Evolutionary conservation across 163 green algal genomes (phyloP), one percentile per base, ranked within the genome.

Genomic region (Prototheca stagnorum): DNA sequence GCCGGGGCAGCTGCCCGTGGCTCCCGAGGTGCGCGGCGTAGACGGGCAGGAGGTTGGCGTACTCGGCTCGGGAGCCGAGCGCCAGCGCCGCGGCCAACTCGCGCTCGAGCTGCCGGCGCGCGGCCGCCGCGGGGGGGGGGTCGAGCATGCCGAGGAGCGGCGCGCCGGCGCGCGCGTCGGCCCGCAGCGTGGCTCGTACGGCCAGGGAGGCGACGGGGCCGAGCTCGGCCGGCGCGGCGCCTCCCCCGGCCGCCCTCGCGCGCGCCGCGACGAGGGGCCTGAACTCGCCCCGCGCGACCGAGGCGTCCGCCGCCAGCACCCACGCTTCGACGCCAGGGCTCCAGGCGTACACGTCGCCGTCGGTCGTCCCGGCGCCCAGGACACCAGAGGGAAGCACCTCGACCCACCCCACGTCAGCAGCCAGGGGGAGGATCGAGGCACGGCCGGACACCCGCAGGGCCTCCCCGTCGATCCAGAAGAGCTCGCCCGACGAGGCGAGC

Each of bases 301-400:
- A 53, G 20, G 59, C 58, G 49, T 87, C 79, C 3, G 69, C 73
- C 26, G 85, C 63, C 21, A 65, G 52, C 50, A 79, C 58, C 82
- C 82, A 93, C 33, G 41, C 49, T 25, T 56, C 27, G 59, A 92
- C 48, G 1, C 45, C 54, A 1, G 39, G 17, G 36, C 79, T 51
- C 52, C 71, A 81, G 12, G 65, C 42, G 60, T 79, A 80, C 26
- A 69, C 81, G 31, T 56, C 62, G 31, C 55, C 44, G 57, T 79
- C 67, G 21, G 52, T 59, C 24, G 88, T 57, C 23, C 84, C 66
- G 12, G 76, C 49, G 22, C 84, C 34, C 1, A n/a, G n/a, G n/a
- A n/a, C n/a, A n/a, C n/a, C n/a, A n/a, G n/a, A n/a, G n/a, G n/a
- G n/a, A n/a, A n/a, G n/a, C n/a, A n/a, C n/a, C n/a, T n/a, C n/a